Evolutionary conservation across 768 basidiomycete species (phyloP).

Genomic region (Suillus tomentosus): DNA sequence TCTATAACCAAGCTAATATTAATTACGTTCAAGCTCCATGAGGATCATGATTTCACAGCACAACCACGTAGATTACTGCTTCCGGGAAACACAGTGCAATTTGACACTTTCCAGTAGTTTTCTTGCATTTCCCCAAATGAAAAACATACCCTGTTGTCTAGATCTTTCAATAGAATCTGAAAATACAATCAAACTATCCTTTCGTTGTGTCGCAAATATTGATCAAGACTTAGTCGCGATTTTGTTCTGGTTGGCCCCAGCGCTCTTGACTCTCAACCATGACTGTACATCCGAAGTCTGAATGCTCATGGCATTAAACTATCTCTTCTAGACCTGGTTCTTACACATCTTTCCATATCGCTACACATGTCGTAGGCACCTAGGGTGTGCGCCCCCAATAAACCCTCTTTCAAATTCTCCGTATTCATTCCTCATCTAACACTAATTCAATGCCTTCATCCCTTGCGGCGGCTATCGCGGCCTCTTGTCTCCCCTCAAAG

Average conservation of each 20-base stretch:
- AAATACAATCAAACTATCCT: too few species aligned
- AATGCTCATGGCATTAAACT: background rate
- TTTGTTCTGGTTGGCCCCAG: too few species aligned
- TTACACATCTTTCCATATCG: background rate
- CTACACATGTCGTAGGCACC: background rate
- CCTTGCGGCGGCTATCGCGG: constrained; percentile 49
- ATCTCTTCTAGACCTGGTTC: background rate
- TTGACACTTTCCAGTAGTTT: too few species aligned
- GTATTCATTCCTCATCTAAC: constrained; percentile 37
- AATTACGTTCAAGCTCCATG: background rate
- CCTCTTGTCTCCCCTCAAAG: constrained; percentile 46
- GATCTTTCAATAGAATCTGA: too few species aligned
- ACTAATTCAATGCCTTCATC: constrained; percentile 56
- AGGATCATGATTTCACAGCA: background rate
- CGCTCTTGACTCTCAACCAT: too few species aligned
- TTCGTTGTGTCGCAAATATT: too few species aligned
- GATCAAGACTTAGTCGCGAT: too few species aligned
- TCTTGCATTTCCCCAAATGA: too few species aligned
- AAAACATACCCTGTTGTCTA: too few species aligned
- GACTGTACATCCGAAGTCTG: background rate
- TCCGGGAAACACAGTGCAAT: too few species aligned
- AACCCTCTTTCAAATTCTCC: background rate
- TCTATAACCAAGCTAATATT: background rate
- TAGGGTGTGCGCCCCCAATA: background rate
- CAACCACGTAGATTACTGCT: too few species aligned